Evolutionary conservation across 2,329 filamentous ascomycete species (phyloP).

Genomic region (Leptographium procerum): DNA sequence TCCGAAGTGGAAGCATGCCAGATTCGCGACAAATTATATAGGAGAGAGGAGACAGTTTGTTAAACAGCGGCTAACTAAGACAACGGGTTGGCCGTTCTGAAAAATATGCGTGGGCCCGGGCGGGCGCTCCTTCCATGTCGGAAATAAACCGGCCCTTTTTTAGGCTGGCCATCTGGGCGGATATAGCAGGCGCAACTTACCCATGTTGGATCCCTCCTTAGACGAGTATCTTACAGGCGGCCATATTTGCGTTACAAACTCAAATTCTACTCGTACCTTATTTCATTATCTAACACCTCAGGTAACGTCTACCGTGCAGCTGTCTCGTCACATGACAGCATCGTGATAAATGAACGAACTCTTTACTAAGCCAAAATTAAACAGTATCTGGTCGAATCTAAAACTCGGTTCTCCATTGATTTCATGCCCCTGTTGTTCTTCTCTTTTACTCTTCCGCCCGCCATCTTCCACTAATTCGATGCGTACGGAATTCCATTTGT

Average conservation of each 20-base stretch:
- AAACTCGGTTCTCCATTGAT: not conserved
- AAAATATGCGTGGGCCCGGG: not conserved
- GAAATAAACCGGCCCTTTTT: not conserved
- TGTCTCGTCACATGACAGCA: not conserved
- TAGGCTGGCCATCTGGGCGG: not conserved
- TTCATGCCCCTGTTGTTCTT: not conserved
- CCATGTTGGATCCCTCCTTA: not conserved
- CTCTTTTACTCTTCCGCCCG: not conserved
- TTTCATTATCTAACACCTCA: no score
- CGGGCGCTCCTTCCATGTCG: not conserved
- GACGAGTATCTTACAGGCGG: not conserved
- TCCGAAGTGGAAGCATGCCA: not conserved
- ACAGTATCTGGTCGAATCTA: not conserved
- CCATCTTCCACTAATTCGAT: constrained; percentile 9
- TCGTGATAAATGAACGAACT: not conserved
- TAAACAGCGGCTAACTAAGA: not conserved
- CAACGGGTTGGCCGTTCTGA: not conserved
- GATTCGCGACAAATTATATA: not conserved
- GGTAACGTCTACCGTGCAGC: not conserved
- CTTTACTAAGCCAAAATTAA: not conserved
- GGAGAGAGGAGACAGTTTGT: not conserved
- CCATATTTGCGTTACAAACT: no score
- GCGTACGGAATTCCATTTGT: constrained; percentile 15
- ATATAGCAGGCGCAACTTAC: not conserved
- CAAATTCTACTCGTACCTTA: no score